Evolutionary conservation across 805 yeast genomes (phyloP).

Genomic region (Brettanomyces nanus): DNA sequence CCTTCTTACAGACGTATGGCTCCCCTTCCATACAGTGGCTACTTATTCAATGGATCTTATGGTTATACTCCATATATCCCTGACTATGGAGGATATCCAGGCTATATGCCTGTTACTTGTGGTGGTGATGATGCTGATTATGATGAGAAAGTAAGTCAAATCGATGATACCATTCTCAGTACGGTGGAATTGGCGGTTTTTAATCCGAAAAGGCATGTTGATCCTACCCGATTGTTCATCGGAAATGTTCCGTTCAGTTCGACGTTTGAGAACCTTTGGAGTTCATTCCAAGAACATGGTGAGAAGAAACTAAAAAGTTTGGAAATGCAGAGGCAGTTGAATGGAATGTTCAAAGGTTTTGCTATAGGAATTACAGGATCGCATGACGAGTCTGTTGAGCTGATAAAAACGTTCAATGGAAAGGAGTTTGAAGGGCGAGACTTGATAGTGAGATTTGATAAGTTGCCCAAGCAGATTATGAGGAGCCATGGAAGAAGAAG

Average conservation of each 20-base stretch:
- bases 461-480: slow-evolving; percentile 34
- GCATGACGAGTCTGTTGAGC: slow-evolving; percentile 36
- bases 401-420: slow-evolving; percentile 45
- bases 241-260: slow-evolving; percentile 47
- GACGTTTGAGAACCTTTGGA: slow-evolving; percentile 7
- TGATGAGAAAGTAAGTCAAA: too few relatives aligned
- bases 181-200: slow-evolving; percentile 18
- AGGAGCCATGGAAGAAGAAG: slow-evolving; percentile 18
- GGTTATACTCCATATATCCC: too few relatives aligned
- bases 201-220: slow-evolving; percentile 26
- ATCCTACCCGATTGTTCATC: slow-evolving; percentile 38
- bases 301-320: neutral
- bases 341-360: slow-evolving; percentile 47
- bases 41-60: too few relatives aligned
- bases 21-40: too few relatives aligned
- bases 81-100: too few relatives aligned
- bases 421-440: slow-evolving; percentile 49
- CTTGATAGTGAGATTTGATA: slow-evolving; percentile 54
- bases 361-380: slow-evolving; percentile 51
- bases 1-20: too few relatives aligned
- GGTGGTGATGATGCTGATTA: too few relatives aligned
- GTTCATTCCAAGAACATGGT: neutral
- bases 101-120: too few relatives aligned
- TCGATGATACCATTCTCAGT: slow-evolving; percentile 17
- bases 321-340: slow-evolving; percentile 13